phyloP scores from a whole-genome alignment of 495 filamentous ascomycete genomes.

The Penicillium taxi region DNA sequence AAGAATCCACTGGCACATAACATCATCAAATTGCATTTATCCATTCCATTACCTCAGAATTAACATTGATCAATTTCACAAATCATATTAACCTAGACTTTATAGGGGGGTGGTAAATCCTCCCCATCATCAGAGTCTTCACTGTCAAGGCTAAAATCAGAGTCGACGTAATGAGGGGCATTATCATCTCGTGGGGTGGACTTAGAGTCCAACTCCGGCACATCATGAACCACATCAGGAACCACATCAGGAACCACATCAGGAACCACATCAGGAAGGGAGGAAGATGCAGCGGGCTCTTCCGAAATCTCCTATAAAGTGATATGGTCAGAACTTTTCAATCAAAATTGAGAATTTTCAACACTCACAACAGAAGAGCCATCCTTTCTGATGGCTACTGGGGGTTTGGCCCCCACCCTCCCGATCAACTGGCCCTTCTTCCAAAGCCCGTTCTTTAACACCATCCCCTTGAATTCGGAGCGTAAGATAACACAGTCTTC shows the following conservation, averaged over 20 bases:
- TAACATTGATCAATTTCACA: too few relatives aligned
- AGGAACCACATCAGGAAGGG: too few relatives aligned
- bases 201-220: constrained; percentile 7
- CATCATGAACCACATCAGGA: too few relatives aligned
- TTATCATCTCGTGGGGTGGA: neutral
- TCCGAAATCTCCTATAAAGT: neutral
- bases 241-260: too few relatives aligned
- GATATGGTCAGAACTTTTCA: too few relatives aligned
- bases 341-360: neutral
- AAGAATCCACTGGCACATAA: too few relatives aligned
- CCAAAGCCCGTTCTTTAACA: constrained; percentile 31
- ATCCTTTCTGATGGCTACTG: constrained; percentile 8
- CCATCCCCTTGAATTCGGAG: constrained; percentile 23
- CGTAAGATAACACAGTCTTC: constrained; percentile 22
- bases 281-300: neutral
- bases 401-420: constrained; percentile 15
- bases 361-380: neutral
- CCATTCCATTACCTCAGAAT: too few relatives aligned
- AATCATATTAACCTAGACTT: too few relatives aligned
- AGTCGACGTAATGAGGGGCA: constrained; percentile 1
- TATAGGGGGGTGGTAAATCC: constrained; percentile 20
- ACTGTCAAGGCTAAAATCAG: constrained; percentile 5
- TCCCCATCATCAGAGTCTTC: constrained; percentile 9
- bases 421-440: constrained; percentile 27
- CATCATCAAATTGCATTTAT: too few relatives aligned